Evolutionary conservation across 176 grass and related monocot genomes (phyloP).

Genomic region (Tuctoria greenei): DNA sequence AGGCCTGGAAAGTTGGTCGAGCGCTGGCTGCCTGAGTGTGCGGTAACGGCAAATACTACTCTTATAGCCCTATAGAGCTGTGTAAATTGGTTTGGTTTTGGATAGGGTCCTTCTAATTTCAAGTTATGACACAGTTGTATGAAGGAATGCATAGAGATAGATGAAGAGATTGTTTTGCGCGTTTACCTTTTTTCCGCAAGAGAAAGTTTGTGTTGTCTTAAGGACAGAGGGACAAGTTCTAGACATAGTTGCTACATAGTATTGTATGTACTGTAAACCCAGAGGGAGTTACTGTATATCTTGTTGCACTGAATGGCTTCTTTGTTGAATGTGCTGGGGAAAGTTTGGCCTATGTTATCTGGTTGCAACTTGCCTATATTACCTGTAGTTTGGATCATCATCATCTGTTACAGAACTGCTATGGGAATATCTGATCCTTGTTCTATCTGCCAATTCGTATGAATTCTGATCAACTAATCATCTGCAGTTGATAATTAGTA

Average conservation of each 20-base stretch:
- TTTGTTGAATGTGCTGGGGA: not conserved
- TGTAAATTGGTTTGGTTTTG: constrained; percentile 36
- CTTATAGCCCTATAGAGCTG: constrained; percentile 26
- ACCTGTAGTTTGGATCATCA: not conserved
- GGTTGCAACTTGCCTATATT: not conserved
- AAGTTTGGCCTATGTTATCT: not conserved
- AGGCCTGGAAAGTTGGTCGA: constrained; percentile 53
- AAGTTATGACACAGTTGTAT: constrained; percentile 14
- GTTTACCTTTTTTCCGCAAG: not conserved
- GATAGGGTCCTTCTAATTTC: not conserved
- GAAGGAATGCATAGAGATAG: constrained; percentile 36
- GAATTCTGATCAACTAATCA: not conserved
- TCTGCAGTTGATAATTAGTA: not conserved
- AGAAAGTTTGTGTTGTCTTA: constrained; percentile 18
- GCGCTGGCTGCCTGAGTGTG: constrained; percentile 2
- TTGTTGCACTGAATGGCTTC: not conserved
- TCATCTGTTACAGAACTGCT: not conserved
- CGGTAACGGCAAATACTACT: not conserved
- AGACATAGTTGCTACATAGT: constrained; percentile 9
- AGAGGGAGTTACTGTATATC: constrained; percentile 13
- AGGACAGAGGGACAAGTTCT: not conserved
- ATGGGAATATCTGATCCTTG: not conserved
- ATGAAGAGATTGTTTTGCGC: constrained; percentile 31
- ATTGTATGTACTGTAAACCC: constrained; percentile 36
- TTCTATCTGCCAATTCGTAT: not conserved